Base-by-base conservation (phyloP, 208 protist species). In the Leishmania amazonensis region DNA sequence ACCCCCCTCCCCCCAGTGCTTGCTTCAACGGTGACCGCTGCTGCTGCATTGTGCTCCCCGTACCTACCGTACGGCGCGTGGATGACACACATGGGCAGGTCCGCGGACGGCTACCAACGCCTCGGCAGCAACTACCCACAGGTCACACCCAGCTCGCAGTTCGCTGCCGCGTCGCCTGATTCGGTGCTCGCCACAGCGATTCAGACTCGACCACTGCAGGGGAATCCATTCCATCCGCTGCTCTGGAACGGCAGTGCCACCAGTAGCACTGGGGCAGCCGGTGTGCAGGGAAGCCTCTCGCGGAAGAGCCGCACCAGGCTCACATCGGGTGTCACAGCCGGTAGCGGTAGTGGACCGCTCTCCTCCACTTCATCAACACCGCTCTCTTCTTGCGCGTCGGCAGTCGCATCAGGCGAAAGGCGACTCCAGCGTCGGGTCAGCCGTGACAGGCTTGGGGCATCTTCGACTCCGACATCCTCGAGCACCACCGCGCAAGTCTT, bases 141-240 rank as follows among this genome's bases (percentile, higher is more conserved):
- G 24, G 24, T 38, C 21, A 31, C 11, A 19, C 40, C 45, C 42
- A 54, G 70, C 13, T 51, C 45, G 28, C 70, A 74, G 51, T 28
- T 62, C 31, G 73, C 73, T 35, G 51, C 73, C 49, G 73, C 73
- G 35, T 40, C 73, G n/a, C 31, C 73, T 21, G 31, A 49, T 24
- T 35, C 73, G 73, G 73, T 60, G n/a, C 73, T 76, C 73, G 11
- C 51, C 51, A 76, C 80, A 7, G 71, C 84, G n/a, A 84, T 88
- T 31, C 77, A 88, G 77, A 81, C 79, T 4, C 81, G 85, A 35
- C 81, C 81, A n/a, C 82, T 88, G 54, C 82, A 76, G 65, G 82
- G 80, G 6, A 88, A 88, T 40, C 85, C 84, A 19, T 67, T 64
- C 13, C 80, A 83, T 7, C 80, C 80, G 2, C 47, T 83, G 15